Base-by-base conservation (phyloP, 2,329 filamentous ascomycete species). In the Diaporthe australafricana region DNA sequence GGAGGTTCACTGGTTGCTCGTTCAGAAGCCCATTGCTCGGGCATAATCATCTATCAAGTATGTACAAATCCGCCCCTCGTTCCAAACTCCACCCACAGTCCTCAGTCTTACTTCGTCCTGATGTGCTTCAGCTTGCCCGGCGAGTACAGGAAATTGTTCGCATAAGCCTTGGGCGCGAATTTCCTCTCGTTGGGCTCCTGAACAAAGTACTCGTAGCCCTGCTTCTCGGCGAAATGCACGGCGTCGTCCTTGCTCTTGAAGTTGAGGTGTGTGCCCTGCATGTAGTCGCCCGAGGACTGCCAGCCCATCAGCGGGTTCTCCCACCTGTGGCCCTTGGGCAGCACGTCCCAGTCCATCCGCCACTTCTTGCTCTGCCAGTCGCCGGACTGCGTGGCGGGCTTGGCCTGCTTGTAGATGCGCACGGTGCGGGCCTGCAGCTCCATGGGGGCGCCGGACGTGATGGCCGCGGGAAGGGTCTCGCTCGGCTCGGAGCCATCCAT, bases 291-390 rank as follows among this genome's bases (percentile, higher is more conserved):
- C 22, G 95, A 97, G 30, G 96, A 98, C 82, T 98, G 95, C 97
- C 97, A 99, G 73, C 96, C 96, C 90, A 99, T 99, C 81, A 99
- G 85, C 57, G 93, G 94, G 85, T 99, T 99, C 87, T 99, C 96
- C 97, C 96, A 99, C 78, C 96, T 90, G 84, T 98, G 94, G 74
- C 96, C 96, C 86, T 97, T 98, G 78, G 88, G 84, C 40, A 98
- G 88, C 62, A 97, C 91, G 81, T 99, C 96, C 96, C 96, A 99
- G 83, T 99, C 96, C 95, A 99, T 97, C 65, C 95, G 92, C 96
- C 96, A 99, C 79, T 93, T 90, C 80, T 93, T 90, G 70, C 89
- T 86, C 80, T 94, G 91, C 93, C 94, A 98, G 78, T 91, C 89
- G 75, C 96, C 96, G 42, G 96, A 98, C 84, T 99, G 96, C 53